Evolutionary conservation across 345 rosid genomes (phyloP).

Genomic region (Acer yangbiense): DNA sequence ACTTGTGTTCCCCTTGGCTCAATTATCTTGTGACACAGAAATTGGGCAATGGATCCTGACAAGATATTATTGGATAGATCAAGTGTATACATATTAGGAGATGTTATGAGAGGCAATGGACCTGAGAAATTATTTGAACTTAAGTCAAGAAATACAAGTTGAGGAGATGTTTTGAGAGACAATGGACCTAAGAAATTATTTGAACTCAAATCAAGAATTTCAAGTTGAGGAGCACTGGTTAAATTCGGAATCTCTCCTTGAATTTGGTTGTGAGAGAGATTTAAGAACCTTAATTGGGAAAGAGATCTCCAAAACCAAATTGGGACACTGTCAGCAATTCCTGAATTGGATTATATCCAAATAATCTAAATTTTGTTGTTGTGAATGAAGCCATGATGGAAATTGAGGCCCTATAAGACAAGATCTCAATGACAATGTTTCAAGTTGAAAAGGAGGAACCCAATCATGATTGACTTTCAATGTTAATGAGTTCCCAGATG

Average conservation of each 20-base stretch:
- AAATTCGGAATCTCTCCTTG: slow-evolving; percentile 19
- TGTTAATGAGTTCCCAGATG: slow-evolving; percentile 18
- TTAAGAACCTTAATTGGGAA: slow-evolving; percentile 4
- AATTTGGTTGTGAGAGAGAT: slow-evolving; percentile 34
- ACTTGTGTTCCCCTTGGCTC: not conserved
- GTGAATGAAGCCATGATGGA: slow-evolving; percentile 34
- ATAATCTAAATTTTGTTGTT: not conserved
- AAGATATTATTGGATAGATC: not conserved
- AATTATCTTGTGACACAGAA: not conserved
- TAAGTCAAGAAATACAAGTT: too few relatives aligned
- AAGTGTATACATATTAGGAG: not conserved
- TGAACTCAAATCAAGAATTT: too few relatives aligned
- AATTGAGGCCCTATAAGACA: slow-evolving; percentile 28
- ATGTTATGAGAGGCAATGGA: too few relatives aligned
- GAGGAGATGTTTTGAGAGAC: too few relatives aligned
- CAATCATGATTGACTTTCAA: slow-evolving; percentile 26
- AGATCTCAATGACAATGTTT: slow-evolving; percentile 11
- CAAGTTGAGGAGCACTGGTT: too few relatives aligned
- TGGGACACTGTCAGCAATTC: slow-evolving; percentile 27
- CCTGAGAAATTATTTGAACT: too few relatives aligned
- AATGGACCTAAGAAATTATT: too few relatives aligned
- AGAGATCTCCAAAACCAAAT: slow-evolving; percentile 30
- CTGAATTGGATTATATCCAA: slow-evolving; percentile 31
- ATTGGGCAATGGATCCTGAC: slow-evolving; percentile 16
- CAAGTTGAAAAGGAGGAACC: slow-evolving; percentile 34